Evolutionary conservation across 805 yeast genomes (phyloP), one percentile per base, ranked within the genome.

Genomic region (Candida taoyuanica): DNA sequence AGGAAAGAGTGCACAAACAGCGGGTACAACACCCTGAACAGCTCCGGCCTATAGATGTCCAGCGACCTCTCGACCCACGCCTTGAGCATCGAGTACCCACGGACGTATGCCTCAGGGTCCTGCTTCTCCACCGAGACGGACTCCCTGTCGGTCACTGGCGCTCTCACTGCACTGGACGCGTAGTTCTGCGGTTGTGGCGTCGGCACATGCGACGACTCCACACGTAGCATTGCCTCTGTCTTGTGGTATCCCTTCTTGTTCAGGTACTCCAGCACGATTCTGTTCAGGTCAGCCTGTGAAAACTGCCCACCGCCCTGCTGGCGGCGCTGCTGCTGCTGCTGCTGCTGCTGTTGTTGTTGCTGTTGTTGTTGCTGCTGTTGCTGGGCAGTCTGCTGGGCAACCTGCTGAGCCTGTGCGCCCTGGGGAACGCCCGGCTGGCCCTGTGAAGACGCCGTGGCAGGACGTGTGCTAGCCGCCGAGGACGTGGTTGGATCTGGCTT

Each of bases 201-300:
- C 3, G 67, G 65, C 0, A 79, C 71, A 42, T 82, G 78, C 1
- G 86, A 71, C 47, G 82, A 75, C 59, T 93, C 99, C 44, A 88
- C 77, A 45, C 98, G 75, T 34, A 93, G 71, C 81, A 89, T 85
- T 3, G 96, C 88, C 59, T 93, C 99, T 0, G 98, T 91, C 49
- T 82, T 78, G 50, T 85, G 89, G 56, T 87, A 93, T 3, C 99
- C 99, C 59, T 89, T 88, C 55, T 93, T 91, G 59, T 81, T 84
- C 49, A 93, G 71, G 53, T 91, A 93, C 52, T 93, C 98, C 53
- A 93, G 69, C 24, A 93, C 98, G 55, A 93, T 86, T 46, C 93
- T 70, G 60, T 89, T 91, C 57, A 93, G 70, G 59, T 93, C 98
- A 5, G 91, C 88, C 34, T 85, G 87, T 0, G 95, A 79, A 43